A percentile compares a stretch with the other conserved stretches of the same genome.
Conservation (phyloP, 345 rosid genomes). For the Excoecaria cochinchinensis region DNA sequence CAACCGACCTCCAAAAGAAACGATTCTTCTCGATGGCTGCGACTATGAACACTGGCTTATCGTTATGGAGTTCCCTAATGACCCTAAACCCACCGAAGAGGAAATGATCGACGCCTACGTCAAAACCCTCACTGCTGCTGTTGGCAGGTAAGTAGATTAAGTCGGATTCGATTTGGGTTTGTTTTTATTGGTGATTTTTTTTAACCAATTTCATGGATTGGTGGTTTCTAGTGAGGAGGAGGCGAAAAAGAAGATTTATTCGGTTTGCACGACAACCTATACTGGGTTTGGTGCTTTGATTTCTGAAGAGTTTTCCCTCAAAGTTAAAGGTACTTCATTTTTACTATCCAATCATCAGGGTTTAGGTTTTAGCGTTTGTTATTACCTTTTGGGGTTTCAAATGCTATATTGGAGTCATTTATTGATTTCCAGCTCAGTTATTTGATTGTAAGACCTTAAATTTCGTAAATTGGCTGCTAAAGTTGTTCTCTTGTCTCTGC, state of each 20-base stretch:
- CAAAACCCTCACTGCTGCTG: slow-evolving; percentile 67
- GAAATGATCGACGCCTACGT: slow-evolving; percentile 82
- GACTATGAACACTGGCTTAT: slow-evolving; percentile 97
- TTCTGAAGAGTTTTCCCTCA: slow-evolving; percentile 85
- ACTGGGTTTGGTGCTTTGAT: slow-evolving; percentile 96
- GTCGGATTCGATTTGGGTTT: neutral
- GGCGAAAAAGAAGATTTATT: slow-evolving; percentile 96
- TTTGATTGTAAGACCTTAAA: neutral
- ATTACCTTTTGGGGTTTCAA: neutral
- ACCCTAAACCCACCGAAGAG: slow-evolving; percentile 78
- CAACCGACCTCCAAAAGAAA: slow-evolving; percentile 91
- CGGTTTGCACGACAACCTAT: slow-evolving; percentile 78
- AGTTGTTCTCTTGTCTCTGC: too few species aligned
- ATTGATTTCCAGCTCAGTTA: neutral
- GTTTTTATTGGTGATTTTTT: neutral
- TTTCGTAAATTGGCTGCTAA: neutral
- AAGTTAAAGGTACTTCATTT: slow-evolving; percentile 74
- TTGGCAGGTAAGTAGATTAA: slow-evolving; percentile 53
- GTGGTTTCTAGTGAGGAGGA: slow-evolving; percentile 73
- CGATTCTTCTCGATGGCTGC: slow-evolving; percentile 88
- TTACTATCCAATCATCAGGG: neutral
- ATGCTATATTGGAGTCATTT: neutral
- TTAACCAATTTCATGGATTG: neutral
- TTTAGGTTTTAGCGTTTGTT: slow-evolving; percentile 4
- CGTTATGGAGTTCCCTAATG: slow-evolving; percentile 79